A percentile compares a stretch with the other conserved stretches of the same genome.
phyloP scores from a whole-genome alignment of 805 yeast species.

The Metschnikowia picachoensis region DNA sequence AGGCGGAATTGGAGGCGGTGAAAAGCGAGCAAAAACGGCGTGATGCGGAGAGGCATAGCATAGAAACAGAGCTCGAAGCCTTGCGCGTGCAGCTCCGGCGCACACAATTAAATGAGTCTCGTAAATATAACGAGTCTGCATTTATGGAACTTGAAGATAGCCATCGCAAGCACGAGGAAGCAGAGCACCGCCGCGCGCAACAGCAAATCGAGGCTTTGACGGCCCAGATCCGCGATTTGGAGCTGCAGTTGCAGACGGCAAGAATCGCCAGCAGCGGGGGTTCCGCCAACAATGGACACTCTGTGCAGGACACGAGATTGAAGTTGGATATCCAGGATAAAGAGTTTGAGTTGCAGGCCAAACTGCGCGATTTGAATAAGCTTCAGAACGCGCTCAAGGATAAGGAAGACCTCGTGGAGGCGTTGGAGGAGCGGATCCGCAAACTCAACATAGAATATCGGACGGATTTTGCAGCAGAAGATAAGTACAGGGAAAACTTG shows the following conservation, averaged over 20 bases:
- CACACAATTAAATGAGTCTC: constrained; percentile 14
- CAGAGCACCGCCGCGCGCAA: constrained; percentile 22
- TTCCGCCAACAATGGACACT: not conserved
- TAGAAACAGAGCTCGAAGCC: constrained; percentile 29
- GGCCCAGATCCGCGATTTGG: constrained; percentile 32
- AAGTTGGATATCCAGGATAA: constrained; percentile 18
- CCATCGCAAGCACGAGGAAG: constrained; percentile 19
- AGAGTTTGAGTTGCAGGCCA: constrained; percentile 19
- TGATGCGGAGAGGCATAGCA: constrained; percentile 19
- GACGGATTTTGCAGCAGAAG: constrained; percentile 6
- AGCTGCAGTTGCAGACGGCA: constrained; percentile 34
- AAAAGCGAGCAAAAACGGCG: constrained; percentile 11
- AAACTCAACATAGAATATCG: constrained; percentile 23
- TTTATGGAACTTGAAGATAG: constrained; percentile 23
- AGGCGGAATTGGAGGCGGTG: constrained; percentile 23
- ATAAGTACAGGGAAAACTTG: constrained; percentile 18
- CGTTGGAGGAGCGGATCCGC: constrained; percentile 31
- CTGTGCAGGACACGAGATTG: constrained; percentile 6
- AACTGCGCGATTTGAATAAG: constrained; percentile 17
- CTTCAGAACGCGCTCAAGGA: constrained; percentile 21
- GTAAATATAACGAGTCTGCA: constrained; percentile 17
- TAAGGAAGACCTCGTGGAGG: constrained; percentile 36
- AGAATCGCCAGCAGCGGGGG: constrained; percentile 11
- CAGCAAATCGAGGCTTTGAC: constrained; percentile 34
- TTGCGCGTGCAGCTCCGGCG: constrained; percentile 17